phyloP scores from a whole-genome alignment of 306 rosid genomes.

The Astragalus membranaceus region DNA sequence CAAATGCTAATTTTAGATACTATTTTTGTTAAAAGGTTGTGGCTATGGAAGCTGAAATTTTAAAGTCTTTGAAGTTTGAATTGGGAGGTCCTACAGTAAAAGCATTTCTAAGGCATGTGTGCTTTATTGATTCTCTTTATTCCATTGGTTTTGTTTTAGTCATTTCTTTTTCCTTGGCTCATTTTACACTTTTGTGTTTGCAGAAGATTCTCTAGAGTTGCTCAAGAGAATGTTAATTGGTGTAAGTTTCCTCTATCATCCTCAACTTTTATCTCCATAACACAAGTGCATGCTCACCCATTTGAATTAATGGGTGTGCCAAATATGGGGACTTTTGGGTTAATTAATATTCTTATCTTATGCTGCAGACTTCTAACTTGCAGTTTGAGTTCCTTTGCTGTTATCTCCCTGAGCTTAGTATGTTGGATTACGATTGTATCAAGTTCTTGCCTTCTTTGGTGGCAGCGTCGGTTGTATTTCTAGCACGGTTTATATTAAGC shows the following conservation, averaged over 20 bases:
- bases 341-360: not conserved
- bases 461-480: conserved; percentile 72
- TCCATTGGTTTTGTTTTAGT: not conserved
- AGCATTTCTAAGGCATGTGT: conserved; percentile 63
- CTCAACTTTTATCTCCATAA: not conserved
- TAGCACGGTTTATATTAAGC: conserved; percentile 54
- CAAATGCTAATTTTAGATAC: no score
- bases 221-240: conserved; percentile 43
- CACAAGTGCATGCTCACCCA: no score
- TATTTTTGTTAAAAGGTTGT: no score
- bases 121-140: not conserved
- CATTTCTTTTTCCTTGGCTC: not conserved
- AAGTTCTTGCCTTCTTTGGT: conserved; percentile 81
- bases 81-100: conserved; percentile 78
- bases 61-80: no score
- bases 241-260: conserved; percentile 31
- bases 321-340: not conserved
- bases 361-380: conserved; percentile 43
- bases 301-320: no score
- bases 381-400: conserved; percentile 67
- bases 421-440: conserved; percentile 66
- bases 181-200: conserved; percentile 10
- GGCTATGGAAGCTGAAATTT: no score
- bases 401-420: conserved; percentile 87
- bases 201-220: conserved; percentile 61